Evolutionary conservation across 2,329 filamentous ascomycete genomes (phyloP), one percentile per base, ranked within the genome.

Genomic region (Claviceps sp.): DNA sequence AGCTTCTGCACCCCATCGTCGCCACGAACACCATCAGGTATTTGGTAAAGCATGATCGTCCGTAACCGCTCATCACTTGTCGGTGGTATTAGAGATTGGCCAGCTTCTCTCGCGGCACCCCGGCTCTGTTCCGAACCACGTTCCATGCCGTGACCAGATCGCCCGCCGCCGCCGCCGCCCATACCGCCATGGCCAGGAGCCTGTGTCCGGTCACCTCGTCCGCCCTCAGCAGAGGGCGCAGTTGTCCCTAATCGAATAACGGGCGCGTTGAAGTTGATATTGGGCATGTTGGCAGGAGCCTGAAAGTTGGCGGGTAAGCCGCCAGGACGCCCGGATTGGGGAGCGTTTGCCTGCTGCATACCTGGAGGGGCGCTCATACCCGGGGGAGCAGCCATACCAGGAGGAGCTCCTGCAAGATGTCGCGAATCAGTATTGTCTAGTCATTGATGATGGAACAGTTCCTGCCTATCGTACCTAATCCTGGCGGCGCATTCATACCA

Each of bases 181-280:
- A 26, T 72, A 43, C 66, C 67, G 3, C 61, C 57, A 16, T 53
- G 52, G 6, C 58, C 58, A 11, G 53, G 47, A 37, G 24, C 45
- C 20, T 55, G 53, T 34, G 47, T 43, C 16, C 53, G 51, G 22
- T 79, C 77, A 56, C 69, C 72, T 50, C 75, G 69, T 18, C 74
- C 71, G 22, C 66, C 26, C 60, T 67, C 62, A 5, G 51, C 3
- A 11, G 68, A 65, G 26, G 82, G 73, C 62, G 88, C 88, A n/a
- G 78, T 79, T 13, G 89, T 91, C 43, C 91, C 93, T 46, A 98
- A 78, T 52, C 93, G 86, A 63, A 98, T 97, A 55, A 97, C 89
- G 52, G 91, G 90, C 38, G 93, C 93, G 63, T 87, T 95, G 74
- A 97, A 95, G 73, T 98, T 96, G 74, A 98, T 95, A 67, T 95